A percentile compares a stretch with the other conserved stretches of the same genome.
phyloP scores from a whole-genome alignment of 257 asterid species.

The Capsicum chinense region DNA sequence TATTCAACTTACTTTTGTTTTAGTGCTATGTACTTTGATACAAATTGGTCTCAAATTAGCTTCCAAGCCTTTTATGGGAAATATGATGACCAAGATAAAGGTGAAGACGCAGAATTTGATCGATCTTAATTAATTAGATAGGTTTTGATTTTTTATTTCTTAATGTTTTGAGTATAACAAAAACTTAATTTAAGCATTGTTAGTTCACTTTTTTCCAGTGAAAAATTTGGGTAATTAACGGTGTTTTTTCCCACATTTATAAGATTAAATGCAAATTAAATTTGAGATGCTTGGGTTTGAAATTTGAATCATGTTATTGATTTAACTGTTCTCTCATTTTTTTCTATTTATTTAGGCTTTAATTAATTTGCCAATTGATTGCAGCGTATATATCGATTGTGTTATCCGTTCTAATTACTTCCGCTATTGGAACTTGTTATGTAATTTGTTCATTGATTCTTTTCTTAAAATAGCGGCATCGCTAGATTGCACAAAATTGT shows the following conservation, averaged over 20 bases:
- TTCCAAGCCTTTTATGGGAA: constrained; percentile 31
- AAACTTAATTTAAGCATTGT: neutral
- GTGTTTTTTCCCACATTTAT: neutral
- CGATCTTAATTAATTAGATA: neutral
- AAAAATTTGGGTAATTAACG: neutral
- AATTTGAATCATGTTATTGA: neutral
- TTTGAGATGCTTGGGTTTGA: neutral
- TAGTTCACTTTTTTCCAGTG: neutral
- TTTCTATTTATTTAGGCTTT: neutral
- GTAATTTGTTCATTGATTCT: neutral
- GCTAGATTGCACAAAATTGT: too few relatives aligned
- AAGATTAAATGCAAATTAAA: neutral
- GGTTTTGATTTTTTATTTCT: neutral
- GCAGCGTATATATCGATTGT: neutral
- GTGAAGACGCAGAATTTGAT: constrained; percentile 31
- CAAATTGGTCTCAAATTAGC: constrained; percentile 30
- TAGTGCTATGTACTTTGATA: constrained; percentile 23
- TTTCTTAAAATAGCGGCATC: neutral
- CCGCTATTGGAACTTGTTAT: too few relatives aligned
- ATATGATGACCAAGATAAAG: neutral
- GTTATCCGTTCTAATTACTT: neutral
- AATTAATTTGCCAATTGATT: neutral
- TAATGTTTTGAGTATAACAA: neutral
- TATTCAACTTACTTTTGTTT: constrained; percentile 38
- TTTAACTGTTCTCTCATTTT: neutral